Conservation (phyloP, 1,139 yeast genomes). For the Zygosaccharomyces pseudobailii region DNA sequence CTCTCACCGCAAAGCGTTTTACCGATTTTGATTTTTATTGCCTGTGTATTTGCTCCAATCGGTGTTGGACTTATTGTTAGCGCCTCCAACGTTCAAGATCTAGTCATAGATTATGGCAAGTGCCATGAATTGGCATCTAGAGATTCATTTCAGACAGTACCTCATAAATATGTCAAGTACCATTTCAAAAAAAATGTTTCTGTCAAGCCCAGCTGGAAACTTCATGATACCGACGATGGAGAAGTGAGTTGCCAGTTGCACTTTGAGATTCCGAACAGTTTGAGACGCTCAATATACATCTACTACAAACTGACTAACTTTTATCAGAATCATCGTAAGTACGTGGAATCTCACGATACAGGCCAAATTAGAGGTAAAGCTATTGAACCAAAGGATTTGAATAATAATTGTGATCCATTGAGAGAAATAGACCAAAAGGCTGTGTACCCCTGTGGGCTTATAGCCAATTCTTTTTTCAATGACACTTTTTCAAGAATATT, state of each 20-base stretch:
- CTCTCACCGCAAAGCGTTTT: conserved; percentile 72
- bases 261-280: conserved; percentile 55
- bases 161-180: conserved; percentile 45
- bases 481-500: conserved; percentile 57
- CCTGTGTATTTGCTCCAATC: conserved; percentile 67
- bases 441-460: conserved; percentile 90
- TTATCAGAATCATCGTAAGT: conserved; percentile 73
- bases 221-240: conserved; percentile 37
- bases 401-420: conserved; percentile 77
- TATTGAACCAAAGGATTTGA: conserved; percentile 37
- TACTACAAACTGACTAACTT: conserved; percentile 71
- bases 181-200: conserved; percentile 45
- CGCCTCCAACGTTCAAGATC: conserved; percentile 54
- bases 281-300: conserved; percentile 56
- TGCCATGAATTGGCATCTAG: conserved; percentile 45
- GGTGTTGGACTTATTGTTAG: conserved; percentile 64
- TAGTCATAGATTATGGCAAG: conserved; percentile 55
- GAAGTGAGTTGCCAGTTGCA: conserved; percentile 47
- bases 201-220: conserved; percentile 53
- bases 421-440: conserved; percentile 49
- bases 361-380: conserved; percentile 62
- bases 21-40: conserved; percentile 57
- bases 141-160: conserved; percentile 41
- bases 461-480: conserved; percentile 89
- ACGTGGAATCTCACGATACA: conserved; percentile 65